phyloP scores from a whole-genome alignment of 352 stramenopile genomes.

The Elongisporangium undulatum region DNA sequence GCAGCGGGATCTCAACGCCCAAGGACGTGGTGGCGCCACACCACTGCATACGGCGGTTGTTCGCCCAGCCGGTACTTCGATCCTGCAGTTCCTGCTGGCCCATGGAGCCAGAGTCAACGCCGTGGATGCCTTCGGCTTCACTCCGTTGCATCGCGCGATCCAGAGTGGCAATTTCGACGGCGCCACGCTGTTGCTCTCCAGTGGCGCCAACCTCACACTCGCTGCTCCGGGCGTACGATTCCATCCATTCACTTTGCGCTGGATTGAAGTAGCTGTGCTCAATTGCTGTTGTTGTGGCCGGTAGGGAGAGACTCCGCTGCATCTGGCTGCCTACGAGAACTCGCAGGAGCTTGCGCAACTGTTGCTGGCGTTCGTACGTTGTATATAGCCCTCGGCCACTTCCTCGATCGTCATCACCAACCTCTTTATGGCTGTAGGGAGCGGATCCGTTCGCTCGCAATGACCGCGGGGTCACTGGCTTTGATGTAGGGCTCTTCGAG shows the following conservation, averaged over 20 bases:
- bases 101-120: constrained; percentile 15
- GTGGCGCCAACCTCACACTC: constrained; percentile 22
- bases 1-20: constrained; percentile 7
- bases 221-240: constrained; percentile 18
- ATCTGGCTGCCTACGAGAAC: constrained; percentile 31
- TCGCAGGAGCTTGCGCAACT: constrained; percentile 23
- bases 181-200: constrained; percentile 21
- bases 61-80: not conserved
- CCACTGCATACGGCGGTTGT: constrained; percentile 17
- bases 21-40: constrained; percentile 12
- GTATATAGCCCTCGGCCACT: not conserved
- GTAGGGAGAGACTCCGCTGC: constrained; percentile 22
- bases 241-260: not conserved
- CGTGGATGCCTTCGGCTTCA: constrained; percentile 26
- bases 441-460: constrained; percentile 28
- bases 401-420: not conserved
- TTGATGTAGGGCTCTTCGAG: constrained; percentile 31
- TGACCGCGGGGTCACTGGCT: constrained; percentile 21
- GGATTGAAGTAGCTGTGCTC: not conserved
- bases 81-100: constrained; percentile 20
- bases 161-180: constrained; percentile 20
- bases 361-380: constrained; percentile 24
- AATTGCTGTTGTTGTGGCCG: not conserved
- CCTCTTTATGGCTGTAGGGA: constrained; percentile 10
- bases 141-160: constrained; percentile 23